Evolutionary conservation across 2,329 filamentous ascomycete genomes (phyloP), one percentile per base, ranked within the genome.

Genomic region (Fusarium setosum): DNA sequence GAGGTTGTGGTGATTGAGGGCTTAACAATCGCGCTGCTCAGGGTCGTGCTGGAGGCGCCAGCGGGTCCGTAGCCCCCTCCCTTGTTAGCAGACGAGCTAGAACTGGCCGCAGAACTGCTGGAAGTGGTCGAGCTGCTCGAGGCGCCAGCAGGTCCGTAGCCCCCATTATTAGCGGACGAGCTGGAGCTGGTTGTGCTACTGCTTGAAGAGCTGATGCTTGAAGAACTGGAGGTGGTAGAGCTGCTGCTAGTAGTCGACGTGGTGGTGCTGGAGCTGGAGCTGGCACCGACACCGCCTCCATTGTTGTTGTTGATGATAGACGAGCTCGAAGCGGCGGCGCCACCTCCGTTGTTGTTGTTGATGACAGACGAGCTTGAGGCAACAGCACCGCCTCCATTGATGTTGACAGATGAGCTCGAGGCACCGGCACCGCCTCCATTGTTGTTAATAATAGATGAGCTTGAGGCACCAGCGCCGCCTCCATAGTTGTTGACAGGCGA

Each of bases 11-110:
- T 45, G 44, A 61, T 29, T n/a, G 58, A 21, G 64, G 77, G 24
- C 13, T 45, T 38, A 45, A 18, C 23, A 17, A 35, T 72, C 23
- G 62, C 69, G 35, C 78, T 70, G 48, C 74, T 73, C 23, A 73
- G 74, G 13, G 79, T 78, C 23, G 75, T 79, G 21, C 74, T 76
- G 35, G 26, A 29, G 26, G 9, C 12, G 26, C 9, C 26, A 29
- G 9, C 26, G 26, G 26, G n/a, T n/a, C n/a, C n/a, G n/a, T n/a
- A n/a, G n/a, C n/a, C 26, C 12, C 26, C 26, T 29, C 26, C 26
- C 9, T 29, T 29, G 26, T 12, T 12, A 29, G 26, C 26, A 29
- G 26, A 12, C n/a, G n/a, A n/a, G n/a, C n/a, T n/a, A n/a, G n/a
- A n/a, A n/a, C n/a, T n/a, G n/a, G n/a, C n/a, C n/a, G n/a, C n/a